A percentile compares a stretch with the other conserved stretches of the same genome.
phyloP scores from a whole-genome alignment of 208 protist species.

The Tetramitus jugosus region DNA sequence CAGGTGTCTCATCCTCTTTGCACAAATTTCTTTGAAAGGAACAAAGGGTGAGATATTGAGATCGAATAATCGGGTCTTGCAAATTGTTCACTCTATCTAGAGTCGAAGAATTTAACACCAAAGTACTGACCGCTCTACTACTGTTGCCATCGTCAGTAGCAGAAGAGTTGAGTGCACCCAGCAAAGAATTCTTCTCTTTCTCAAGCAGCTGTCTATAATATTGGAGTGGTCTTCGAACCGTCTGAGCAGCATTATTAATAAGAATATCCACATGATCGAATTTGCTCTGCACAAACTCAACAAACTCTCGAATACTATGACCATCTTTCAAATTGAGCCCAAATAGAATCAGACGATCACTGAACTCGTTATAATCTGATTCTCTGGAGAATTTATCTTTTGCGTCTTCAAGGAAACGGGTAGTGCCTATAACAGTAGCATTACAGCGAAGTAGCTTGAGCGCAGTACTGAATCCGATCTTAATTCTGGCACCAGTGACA shows the following conservation, averaged over 20 bases:
- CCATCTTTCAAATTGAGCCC: conserved; percentile 73
- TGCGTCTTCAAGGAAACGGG: conserved; percentile 49
- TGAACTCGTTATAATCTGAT: conserved; percentile 73
- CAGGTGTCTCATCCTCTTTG: background rate
- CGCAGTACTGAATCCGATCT: conserved; percentile 78
- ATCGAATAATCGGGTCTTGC: background rate
- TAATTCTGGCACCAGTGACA: conserved; percentile 59
- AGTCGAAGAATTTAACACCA: no score
- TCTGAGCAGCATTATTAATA: conserved; percentile 67
- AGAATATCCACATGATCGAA: conserved; percentile 38
- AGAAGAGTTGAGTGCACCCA: background rate
- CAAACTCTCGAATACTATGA: background rate
- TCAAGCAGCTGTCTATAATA: conserved; percentile 42
- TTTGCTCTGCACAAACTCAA: background rate
- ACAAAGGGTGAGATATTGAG: no score
- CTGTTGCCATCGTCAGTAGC: background rate
- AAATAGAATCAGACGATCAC: conserved; percentile 78
- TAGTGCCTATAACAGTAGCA: conserved; percentile 67
- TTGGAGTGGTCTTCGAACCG: conserved; percentile 43
- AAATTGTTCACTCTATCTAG: background rate
- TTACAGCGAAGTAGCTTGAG: conserved; percentile 70
- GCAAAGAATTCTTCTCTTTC: background rate
- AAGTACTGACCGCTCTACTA: background rate
- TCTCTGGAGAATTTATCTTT: conserved; percentile 64
- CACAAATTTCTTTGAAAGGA: no score